Percentiles rank a stretch among this genome's conserved stretches.
These are phyloP conservation scores for Plasmodium chabaudi DNA, from an alignment of 169 alveolate species.

Conservation along the genomic window DNA sequence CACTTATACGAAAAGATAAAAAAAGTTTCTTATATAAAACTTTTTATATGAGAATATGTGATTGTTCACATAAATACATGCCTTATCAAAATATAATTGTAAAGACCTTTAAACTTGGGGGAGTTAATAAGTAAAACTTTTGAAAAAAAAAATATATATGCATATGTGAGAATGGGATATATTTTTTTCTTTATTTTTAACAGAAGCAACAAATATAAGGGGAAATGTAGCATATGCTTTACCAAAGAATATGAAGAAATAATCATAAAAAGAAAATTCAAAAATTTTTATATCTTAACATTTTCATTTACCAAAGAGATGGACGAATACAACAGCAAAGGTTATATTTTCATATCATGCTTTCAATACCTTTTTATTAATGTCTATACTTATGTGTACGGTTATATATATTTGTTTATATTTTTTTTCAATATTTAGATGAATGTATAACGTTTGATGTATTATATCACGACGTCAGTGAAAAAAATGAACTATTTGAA, in stretches of 20 bases:
- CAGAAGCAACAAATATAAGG: slow-evolving; percentile 13
- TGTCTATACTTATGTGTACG: background rate
- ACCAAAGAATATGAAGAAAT: slow-evolving; percentile 61
- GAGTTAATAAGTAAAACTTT: slow-evolving; percentile 29
- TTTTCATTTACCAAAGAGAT: slow-evolving; percentile 46
- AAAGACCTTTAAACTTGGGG: slow-evolving; percentile 36
- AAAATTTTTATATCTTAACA: slow-evolving; percentile 52
- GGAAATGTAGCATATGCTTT: slow-evolving; percentile 37
- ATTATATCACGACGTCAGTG: slow-evolving; percentile 46
- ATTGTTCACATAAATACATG: slow-evolving; percentile 42
- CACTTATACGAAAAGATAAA: slow-evolving; percentile 39
- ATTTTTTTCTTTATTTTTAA: slow-evolving; percentile 16
- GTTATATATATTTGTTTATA: slow-evolving; percentile 5
- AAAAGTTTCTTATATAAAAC: slow-evolving; percentile 55
- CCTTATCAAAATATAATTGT: slow-evolving; percentile 54
- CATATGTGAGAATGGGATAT: background rate
- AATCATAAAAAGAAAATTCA: slow-evolving; percentile 32
- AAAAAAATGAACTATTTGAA: slow-evolving; percentile 56
- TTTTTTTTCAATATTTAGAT: slow-evolving; percentile 24
- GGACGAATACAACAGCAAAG: slow-evolving; percentile 54
- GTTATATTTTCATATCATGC: slow-evolving; percentile 4
- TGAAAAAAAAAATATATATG: background rate
- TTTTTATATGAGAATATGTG: slow-evolving; percentile 66
- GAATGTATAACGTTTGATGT: slow-evolving; percentile 63
- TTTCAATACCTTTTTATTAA: background rate